phyloP scores from a whole-genome alignment of 2,329 filamentous ascomycete genomes.

The Aspergillus viridinutans region DNA sequence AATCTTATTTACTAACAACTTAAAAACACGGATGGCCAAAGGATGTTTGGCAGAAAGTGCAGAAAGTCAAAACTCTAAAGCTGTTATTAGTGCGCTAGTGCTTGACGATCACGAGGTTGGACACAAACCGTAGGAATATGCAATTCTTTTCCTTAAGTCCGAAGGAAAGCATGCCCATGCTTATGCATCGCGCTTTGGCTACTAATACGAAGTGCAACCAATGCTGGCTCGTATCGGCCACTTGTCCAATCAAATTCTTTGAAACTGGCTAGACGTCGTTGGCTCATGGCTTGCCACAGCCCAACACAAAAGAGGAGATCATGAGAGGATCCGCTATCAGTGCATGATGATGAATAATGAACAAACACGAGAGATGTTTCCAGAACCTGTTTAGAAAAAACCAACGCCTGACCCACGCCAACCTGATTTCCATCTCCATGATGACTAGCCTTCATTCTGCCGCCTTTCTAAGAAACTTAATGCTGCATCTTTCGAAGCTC shows the following conservation, averaged over 20 bases:
- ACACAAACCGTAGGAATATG: background rate
- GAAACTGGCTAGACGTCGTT: background rate
- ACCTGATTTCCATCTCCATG: background rate
- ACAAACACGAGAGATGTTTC: background rate
- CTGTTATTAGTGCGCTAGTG: too few species aligned
- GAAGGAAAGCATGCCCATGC: background rate
- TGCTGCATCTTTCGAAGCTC: constrained; percentile 9
- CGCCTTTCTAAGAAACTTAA: constrained; percentile 13
- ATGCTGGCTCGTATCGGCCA: background rate
- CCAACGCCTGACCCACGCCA: background rate
- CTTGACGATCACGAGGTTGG: too few species aligned
- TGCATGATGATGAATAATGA: background rate
- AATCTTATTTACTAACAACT: background rate
- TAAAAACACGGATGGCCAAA: background rate
- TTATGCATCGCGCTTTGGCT: background rate
- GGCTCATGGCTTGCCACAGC: background rate
- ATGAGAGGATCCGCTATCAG: background rate
- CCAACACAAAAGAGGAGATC: background rate
- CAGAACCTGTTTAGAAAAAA: background rate
- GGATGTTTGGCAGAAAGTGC: background rate
- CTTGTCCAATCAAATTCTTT: background rate
- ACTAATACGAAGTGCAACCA: too few species aligned
- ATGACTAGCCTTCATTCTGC: background rate
- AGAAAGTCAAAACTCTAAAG: background rate
- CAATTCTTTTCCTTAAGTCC: background rate